These are phyloP conservation scores for Calonectria pteridis DNA, from an alignment of 2,329 filamentous ascomycete species.

Conservation along the genomic window DNA sequence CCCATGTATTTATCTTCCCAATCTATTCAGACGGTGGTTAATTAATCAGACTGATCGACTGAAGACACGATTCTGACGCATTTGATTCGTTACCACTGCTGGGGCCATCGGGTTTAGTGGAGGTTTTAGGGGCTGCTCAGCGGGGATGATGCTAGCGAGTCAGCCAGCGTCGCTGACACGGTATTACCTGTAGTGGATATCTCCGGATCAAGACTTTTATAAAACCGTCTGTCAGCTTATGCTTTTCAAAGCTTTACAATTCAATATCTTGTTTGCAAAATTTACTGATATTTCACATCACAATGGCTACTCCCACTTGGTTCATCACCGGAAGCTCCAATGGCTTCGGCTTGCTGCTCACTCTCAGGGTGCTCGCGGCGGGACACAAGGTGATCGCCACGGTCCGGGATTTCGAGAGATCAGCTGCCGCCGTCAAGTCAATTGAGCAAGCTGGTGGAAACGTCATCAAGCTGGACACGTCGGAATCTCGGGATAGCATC, in stretches of 20 bases:
- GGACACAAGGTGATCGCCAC: conserved; percentile 38
- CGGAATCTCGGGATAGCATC: conserved; percentile 41
- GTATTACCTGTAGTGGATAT: neutral
- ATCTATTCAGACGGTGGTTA: neutral
- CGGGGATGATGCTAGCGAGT: neutral
- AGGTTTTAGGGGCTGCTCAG: neutral
- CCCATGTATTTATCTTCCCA: neutral
- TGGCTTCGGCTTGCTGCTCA: conserved; percentile 39
- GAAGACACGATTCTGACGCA: neutral
- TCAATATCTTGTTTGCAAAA: neutral
- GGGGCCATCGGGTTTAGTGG: neutral
- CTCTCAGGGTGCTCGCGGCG: conserved; percentile 31
- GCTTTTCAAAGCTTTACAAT: too few species aligned
- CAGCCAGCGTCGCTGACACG: neutral
- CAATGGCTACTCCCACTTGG: conserved; percentile 40
- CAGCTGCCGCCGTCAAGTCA: conserved; percentile 30
- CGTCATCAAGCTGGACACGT: conserved; percentile 47
- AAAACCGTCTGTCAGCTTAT: neutral
- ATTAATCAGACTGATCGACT: neutral
- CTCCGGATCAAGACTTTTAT: neutral
- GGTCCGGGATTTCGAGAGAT: conserved; percentile 31
- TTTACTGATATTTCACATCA: neutral
- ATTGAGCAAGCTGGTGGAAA: conserved; percentile 42
- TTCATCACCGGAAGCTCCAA: conserved; percentile 42
- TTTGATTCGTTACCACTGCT: neutral